phyloP scores from a whole-genome alignment of 106 monocot species.

The Chionographis japonica region DNA sequence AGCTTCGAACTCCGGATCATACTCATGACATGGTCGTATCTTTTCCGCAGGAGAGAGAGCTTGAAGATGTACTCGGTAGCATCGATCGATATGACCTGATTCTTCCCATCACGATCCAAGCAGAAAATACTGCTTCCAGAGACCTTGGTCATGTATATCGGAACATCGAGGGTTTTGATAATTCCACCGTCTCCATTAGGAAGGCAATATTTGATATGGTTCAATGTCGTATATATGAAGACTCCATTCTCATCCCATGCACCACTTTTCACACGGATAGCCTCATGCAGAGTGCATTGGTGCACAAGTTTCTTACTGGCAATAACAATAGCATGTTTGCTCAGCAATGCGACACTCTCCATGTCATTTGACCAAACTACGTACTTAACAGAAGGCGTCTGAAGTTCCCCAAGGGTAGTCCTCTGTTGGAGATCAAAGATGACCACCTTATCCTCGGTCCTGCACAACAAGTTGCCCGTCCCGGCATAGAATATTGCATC shows the following conservation, averaged over 20 bases:
- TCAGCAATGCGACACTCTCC: constrained; percentile 36
- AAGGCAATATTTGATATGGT: constrained; percentile 43
- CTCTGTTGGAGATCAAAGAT: constrained; percentile 47
- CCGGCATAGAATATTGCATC: constrained; percentile 70
- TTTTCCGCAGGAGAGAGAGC: constrained; percentile 48
- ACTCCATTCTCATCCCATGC: constrained; percentile 72
- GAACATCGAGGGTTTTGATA: constrained; percentile 55
- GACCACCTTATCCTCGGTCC: constrained; percentile 45
- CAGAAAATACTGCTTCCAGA: constrained; percentile 32
- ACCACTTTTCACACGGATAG: constrained; percentile 65
- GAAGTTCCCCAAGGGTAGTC: constrained; percentile 30
- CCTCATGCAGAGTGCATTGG: constrained; percentile 55
- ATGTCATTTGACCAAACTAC: constrained; percentile 42
- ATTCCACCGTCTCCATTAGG: constrained; percentile 65
- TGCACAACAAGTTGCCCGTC: constrained; percentile 52
- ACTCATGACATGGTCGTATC: constrained; percentile 36
- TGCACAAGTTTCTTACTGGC: constrained; percentile 46
- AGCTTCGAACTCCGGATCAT: constrained; percentile 39
- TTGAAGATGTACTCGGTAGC: constrained; percentile 64
- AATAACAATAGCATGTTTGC: constrained; percentile 42
- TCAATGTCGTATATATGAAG: constrained; percentile 43
- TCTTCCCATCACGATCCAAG: constrained; percentile 42
- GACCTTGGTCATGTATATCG: constrained; percentile 58
- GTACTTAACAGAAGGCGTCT: constrained; percentile 30
- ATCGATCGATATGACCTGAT: constrained; percentile 26